Conservation (phyloP, 805 yeast species). For the Kuraishia hungarica region DNA sequence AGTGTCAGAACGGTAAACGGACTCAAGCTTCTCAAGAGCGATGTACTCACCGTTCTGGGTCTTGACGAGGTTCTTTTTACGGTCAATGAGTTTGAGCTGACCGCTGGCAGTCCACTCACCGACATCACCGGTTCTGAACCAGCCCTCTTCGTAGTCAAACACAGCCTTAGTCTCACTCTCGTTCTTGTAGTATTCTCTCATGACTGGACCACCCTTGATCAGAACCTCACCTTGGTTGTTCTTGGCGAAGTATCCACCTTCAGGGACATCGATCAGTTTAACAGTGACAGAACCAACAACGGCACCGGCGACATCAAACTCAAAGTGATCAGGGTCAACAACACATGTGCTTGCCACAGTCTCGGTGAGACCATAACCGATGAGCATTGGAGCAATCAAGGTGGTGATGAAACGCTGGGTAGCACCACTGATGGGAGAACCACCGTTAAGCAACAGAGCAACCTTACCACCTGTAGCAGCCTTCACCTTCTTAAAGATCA, state of each 20-base stretch:
- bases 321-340: constrained; percentile 55
- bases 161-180: constrained; percentile 72
- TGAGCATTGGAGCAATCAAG: constrained; percentile 74
- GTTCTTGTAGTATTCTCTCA: constrained; percentile 74
- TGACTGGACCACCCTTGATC: constrained; percentile 67
- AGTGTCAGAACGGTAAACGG: constrained; percentile 78
- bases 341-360: constrained; percentile 85
- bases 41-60: constrained; percentile 96
- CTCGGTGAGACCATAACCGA: constrained; percentile 96
- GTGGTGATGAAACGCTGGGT: constrained; percentile 77
- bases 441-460: constrained; percentile 74
- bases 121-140: constrained; percentile 97
- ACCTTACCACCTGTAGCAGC: constrained; percentile 93
- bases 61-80: constrained; percentile 93
- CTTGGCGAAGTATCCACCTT: constrained; percentile 85
- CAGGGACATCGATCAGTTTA: constrained; percentile 85
- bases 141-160: constrained; percentile 68
- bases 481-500: constrained; percentile 81
- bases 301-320: constrained; percentile 74
- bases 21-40: constrained; percentile 91
- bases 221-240: constrained; percentile 90
- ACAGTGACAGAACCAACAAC: constrained; percentile 76
- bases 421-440: constrained; percentile 76
- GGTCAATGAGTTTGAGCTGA: constrained; percentile 76
- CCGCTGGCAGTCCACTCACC: constrained; percentile 88